Percentiles rank a stretch among this genome's conserved stretches.
phyloP scores from a whole-genome alignment of 345 rosid genomes.

The Heritiera littoralis region DNA sequence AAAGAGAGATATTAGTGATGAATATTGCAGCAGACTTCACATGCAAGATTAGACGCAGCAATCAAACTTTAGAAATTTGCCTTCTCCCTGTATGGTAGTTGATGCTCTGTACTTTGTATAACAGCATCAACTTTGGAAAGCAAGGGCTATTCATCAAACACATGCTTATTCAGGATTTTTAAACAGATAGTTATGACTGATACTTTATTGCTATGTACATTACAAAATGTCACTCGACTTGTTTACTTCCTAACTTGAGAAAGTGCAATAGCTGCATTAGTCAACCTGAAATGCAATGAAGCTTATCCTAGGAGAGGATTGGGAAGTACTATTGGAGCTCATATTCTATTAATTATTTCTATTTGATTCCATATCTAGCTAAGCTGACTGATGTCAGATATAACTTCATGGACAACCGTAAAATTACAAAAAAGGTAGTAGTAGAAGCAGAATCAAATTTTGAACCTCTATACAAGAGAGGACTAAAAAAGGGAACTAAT shows the following conservation, averaged over 20 bases:
- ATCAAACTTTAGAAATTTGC: not conserved
- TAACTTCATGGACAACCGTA: not conserved
- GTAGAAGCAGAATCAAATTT: not conserved
- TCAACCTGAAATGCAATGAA: not conserved
- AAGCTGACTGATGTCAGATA: constrained; percentile 5
- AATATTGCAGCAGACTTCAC: constrained; percentile 7
- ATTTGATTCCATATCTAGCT: not conserved
- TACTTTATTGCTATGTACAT: not conserved
- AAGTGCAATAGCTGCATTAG: not conserved
- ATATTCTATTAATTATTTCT: not conserved
- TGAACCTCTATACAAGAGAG: not conserved
- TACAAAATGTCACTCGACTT: not conserved
- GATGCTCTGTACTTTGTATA: not conserved
- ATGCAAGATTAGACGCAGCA: not conserved
- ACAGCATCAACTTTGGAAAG: not conserved
- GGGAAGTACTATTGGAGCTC: not conserved
- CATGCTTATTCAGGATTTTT: not conserved
- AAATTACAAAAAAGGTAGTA: not conserved
- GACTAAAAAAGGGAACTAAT: not conserved
- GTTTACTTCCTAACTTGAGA: not conserved
- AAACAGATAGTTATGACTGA: not conserved
- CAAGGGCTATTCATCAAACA: not conserved
- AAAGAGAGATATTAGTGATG: not conserved
- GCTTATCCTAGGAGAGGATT: not conserved
- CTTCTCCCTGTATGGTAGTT: not conserved